A percentile compares a stretch with the other conserved stretches of the same genome.
These are phyloP conservation scores for Scedosporium apiospermum DNA, from an alignment of 2,329 filamentous ascomycete species.

Conservation along the genomic window DNA sequence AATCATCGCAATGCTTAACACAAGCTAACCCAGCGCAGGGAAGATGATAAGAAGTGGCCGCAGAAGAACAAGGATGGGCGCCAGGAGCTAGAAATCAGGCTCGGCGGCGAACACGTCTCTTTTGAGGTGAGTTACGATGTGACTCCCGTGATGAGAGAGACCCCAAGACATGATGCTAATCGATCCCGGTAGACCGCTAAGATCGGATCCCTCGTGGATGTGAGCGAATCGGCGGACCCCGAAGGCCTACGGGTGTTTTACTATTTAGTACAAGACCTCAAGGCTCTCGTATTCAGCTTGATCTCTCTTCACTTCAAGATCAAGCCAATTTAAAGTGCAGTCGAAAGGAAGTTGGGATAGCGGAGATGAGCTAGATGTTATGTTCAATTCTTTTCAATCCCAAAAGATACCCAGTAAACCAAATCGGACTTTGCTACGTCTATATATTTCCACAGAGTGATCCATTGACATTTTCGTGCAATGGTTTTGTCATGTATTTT, in stretches of 20 bases:
- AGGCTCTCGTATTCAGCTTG: slow-evolving; percentile 90
- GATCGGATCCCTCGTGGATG: slow-evolving; percentile 93
- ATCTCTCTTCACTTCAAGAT: slow-evolving; percentile 98
- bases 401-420: slow-evolving; percentile 2
- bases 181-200: slow-evolving; percentile 70
- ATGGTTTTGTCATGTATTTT: no score
- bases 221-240: slow-evolving; percentile 90
- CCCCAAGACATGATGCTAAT: neutral
- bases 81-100: slow-evolving; percentile 88
- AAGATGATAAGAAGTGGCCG: slow-evolving; percentile 97
- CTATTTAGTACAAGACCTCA: slow-evolving; percentile 94
- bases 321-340: slow-evolving; percentile 53
- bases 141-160: neutral
- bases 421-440: neutral
- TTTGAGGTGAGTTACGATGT: slow-evolving; percentile 63
- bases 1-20: neutral
- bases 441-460: neutral
- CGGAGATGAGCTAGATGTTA: neutral
- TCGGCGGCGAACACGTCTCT: slow-evolving; percentile 93
- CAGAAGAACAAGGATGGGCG: slow-evolving; percentile 98
- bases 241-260: slow-evolving; percentile 97
- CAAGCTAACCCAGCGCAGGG: slow-evolving; percentile 41
- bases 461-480: no score
- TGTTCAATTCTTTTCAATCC: neutral
- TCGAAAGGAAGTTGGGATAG: neutral